A percentile compares a stretch with the other conserved stretches of the same genome.
phyloP scores from a whole-genome alignment of 1,139 yeast genomes.

The Suzukiozyma palmioleophila region DNA sequence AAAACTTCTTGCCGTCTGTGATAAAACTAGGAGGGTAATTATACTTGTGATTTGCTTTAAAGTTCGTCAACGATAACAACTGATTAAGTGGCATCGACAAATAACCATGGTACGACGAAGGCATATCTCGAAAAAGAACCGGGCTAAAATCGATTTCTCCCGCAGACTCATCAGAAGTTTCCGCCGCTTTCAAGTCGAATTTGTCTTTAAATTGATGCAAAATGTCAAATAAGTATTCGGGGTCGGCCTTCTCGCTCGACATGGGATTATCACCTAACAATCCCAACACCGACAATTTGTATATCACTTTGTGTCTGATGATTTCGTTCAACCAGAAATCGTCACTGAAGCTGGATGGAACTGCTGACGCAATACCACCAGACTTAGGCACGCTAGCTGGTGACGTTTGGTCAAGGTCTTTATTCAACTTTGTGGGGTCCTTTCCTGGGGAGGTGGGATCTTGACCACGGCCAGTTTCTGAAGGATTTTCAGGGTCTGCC shows the following conservation, averaged over 20 bases:
- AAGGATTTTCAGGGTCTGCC: background rate
- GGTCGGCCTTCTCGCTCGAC: conserved; percentile 19
- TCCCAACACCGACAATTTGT: conserved; percentile 36
- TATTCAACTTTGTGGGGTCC: conserved; percentile 1
- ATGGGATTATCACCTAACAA: conserved; percentile 35
- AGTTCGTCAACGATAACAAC: conserved; percentile 19
- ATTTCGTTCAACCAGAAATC: conserved; percentile 30
- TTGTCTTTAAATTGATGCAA: conserved; percentile 30
- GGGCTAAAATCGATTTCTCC: conserved; percentile 21
- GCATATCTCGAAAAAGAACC: conserved; percentile 9
- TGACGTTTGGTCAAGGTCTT: background rate
- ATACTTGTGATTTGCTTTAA: conserved; percentile 19
- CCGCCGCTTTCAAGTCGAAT: conserved; percentile 10
- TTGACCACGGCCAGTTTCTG: conserved; percentile 4
- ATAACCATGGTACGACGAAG: conserved; percentile 19
- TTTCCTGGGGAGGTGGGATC: background rate
- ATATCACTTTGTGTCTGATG: conserved; percentile 31
- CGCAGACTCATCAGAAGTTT: conserved; percentile 4
- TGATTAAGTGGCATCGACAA: conserved; percentile 23
- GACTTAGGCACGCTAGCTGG: conserved; percentile 1
- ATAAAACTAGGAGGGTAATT: conserved; percentile 25
- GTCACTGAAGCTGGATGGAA: conserved; percentile 18
- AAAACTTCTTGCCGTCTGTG: conserved; percentile 19
- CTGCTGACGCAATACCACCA: background rate
- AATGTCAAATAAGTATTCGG: conserved; percentile 29